phyloP scores from a whole-genome alignment of 2,329 filamentous ascomycete species.

The Emydomyces testavorans region DNA sequence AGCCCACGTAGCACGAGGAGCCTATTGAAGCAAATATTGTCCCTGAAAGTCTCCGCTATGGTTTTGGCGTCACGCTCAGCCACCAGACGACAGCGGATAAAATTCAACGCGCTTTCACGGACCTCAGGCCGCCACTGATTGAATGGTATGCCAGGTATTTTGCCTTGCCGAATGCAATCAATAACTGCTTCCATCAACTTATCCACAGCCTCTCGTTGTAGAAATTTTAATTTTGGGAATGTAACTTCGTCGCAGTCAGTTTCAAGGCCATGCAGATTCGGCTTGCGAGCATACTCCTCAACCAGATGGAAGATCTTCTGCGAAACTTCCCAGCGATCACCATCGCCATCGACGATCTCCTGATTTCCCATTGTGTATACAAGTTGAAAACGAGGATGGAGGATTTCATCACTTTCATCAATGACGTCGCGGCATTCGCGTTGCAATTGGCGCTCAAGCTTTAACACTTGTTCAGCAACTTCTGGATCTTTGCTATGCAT shows the following conservation, averaged over 20 bases:
- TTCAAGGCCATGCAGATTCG: conserved; percentile 13
- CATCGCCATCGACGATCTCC: conserved; percentile 40
- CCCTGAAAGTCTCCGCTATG: background rate
- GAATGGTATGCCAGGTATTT: conserved; percentile 18
- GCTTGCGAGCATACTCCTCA: conserved; percentile 8
- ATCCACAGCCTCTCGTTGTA: conserved; percentile 14
- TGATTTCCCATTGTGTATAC: conserved; percentile 51
- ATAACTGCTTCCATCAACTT: conserved; percentile 14
- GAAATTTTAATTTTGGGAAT: conserved; percentile 20
- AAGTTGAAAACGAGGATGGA: conserved; percentile 49
- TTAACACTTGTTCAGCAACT: conserved; percentile 16
- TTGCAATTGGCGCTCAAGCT: conserved; percentile 29
- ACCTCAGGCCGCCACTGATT: conserved; percentile 15
- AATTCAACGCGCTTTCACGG: conserved; percentile 14
- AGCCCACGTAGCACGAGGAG: conserved; percentile 36
- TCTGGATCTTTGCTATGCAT: conserved; percentile 21
- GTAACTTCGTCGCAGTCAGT: conserved; percentile 12
- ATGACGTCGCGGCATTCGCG: conserved; percentile 43
- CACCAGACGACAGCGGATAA: conserved; percentile 8
- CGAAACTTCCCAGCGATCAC: conserved; percentile 43
- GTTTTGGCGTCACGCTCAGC: background rate
- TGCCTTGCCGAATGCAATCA: conserved; percentile 10
- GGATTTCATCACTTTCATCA: conserved; percentile 54
- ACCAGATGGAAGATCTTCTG: conserved; percentile 7
- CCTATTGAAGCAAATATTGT: conserved; percentile 1